These are phyloP conservation scores for Arthroderma sp. DNA, from an alignment of 2,329 filamentous ascomycete species.

Conservation along the genomic window DNA sequence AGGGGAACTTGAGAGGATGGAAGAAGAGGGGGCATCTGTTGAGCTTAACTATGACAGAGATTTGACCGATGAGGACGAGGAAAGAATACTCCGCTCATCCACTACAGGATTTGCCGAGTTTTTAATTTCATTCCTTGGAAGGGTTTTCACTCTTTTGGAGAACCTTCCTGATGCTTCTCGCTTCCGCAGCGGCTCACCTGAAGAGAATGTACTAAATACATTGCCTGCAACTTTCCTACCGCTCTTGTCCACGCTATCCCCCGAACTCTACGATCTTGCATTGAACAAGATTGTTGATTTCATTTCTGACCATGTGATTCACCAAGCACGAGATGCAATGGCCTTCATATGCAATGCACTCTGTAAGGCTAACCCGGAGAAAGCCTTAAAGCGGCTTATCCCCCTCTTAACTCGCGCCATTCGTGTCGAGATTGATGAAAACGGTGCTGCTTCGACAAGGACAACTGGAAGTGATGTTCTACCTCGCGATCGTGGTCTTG, in stretches of 20 bases:
- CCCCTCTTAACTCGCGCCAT: constrained; percentile 86
- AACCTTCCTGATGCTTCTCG: constrained; percentile 86
- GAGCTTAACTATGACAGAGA: constrained; percentile 74
- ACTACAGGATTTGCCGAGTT: constrained; percentile 92
- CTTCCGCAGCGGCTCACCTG: constrained; percentile 77
- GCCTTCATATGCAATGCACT: constrained; percentile 95
- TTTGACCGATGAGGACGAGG: constrained; percentile 74
- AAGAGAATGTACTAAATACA: constrained; percentile 95
- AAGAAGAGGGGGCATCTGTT: constrained; percentile 70
- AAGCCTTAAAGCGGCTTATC: constrained; percentile 79
- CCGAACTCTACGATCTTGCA: constrained; percentile 83
- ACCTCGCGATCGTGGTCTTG: constrained; percentile 77
- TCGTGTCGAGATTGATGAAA: constrained; percentile 91
- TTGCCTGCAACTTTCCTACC: constrained; percentile 83
- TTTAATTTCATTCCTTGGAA: constrained; percentile 74
- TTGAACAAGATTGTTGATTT: constrained; percentile 87
- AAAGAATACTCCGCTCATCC: constrained; percentile 77
- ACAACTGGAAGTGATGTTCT: constrained; percentile 89
- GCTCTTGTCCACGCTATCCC: constrained; percentile 77
- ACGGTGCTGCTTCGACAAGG: constrained; percentile 85
- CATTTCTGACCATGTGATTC: constrained; percentile 84
- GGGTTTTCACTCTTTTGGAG: constrained; percentile 88
- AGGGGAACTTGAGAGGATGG: constrained; percentile 85
- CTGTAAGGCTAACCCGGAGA: constrained; percentile 89
- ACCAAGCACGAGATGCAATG: constrained; percentile 94